phyloP scores from a whole-genome alignment of 345 rosid genomes.

The Aquilaria yunnanensis region DNA sequence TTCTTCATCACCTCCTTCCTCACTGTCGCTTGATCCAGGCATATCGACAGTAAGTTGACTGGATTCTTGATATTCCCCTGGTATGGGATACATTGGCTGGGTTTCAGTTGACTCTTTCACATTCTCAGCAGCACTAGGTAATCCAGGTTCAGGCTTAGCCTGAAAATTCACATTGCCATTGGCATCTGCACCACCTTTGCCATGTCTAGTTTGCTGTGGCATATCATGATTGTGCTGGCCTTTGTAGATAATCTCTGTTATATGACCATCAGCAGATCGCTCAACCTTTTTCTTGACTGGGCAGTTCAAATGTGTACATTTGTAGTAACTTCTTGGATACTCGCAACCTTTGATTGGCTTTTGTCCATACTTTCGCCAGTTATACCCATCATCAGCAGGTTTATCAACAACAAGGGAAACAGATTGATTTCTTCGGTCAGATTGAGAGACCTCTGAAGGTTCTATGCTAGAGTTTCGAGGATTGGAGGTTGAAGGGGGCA shows the following conservation, averaged over 20 bases:
- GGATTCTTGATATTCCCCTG: conserved; percentile 36
- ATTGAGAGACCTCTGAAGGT: conserved; percentile 41
- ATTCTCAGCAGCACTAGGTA: conserved; percentile 24
- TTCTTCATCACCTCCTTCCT: conserved; percentile 42
- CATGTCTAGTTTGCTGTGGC: conserved; percentile 63
- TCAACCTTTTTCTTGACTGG: conserved; percentile 93
- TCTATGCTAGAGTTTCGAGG: conserved; percentile 31
- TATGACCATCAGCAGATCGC: conserved; percentile 77
- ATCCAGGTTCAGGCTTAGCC: conserved; percentile 30
- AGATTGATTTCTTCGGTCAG: conserved; percentile 49
- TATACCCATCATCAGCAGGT: conserved; percentile 89
- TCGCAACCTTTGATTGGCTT: conserved; percentile 94
- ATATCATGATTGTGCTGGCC: conserved; percentile 86
- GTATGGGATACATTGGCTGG: conserved; percentile 18
- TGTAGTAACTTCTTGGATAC: conserved; percentile 95
- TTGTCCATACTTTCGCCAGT: conserved; percentile 97
- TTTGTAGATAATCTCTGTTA: conserved; percentile 90
- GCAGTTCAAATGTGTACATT: conserved; percentile 74
- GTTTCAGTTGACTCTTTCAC: conserved; percentile 19
- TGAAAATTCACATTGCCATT: conserved; percentile 32
- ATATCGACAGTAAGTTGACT: conserved; percentile 27
- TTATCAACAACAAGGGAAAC: conserved; percentile 49
- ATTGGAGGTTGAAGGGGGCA: conserved; percentile 32
- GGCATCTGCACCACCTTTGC: conserved; percentile 38
- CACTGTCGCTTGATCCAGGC: conserved; percentile 37